Base-by-base conservation (phyloP, 768 basidiomycete genomes). In the Strobilomyces confusus region DNA sequence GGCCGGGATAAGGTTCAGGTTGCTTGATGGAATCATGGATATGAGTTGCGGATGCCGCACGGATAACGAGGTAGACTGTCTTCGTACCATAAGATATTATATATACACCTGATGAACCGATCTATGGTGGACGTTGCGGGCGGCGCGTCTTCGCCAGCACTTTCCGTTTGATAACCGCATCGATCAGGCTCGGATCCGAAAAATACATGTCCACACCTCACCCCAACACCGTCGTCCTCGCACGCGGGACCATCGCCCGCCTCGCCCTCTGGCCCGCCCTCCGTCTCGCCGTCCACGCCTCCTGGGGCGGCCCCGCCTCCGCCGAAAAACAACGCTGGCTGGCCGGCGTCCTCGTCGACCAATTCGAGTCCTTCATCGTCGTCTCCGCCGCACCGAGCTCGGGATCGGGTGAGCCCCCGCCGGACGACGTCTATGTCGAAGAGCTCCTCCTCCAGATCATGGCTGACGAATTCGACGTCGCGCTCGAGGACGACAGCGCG, bases 261-360 rank as follows among this genome's bases (percentile, higher is more conserved):
- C 79, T 98, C 45, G 77, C 79, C 13, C 73, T 86, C 51, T 98
- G 95, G 95, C 81, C 89, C 42, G 90, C 86, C 3, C 80, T 98
- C 25, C 85, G 87, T 38, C 75, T 95, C 63, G 95, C 94, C 32
- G 83, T 98, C 34, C 82, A 87, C 57, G 82, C 93, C 61, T 72
- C 75, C 58, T 95, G 93, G 93, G 95, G 94, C 25, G 93, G 93
- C 4, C 80, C 87, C 19, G 81, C 82, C 25, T 80, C 80, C 11
- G 64, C 69, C 6, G 74, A 73, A n/a, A 97, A 95, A 72, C 83
- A 86, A 43, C 87, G 82, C 20, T 95, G 92, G 90, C 77, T 97
- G 17, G 89, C 89, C 12, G 84, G 86, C 6, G 80, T 81, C 37
- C 77, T 94, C 64, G 86, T 91, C 59, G 86, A 94, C 67, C 79